phyloP scores from a whole-genome alignment of 148 eudicot genomes.

The Vaccinium macrocarpon region DNA sequence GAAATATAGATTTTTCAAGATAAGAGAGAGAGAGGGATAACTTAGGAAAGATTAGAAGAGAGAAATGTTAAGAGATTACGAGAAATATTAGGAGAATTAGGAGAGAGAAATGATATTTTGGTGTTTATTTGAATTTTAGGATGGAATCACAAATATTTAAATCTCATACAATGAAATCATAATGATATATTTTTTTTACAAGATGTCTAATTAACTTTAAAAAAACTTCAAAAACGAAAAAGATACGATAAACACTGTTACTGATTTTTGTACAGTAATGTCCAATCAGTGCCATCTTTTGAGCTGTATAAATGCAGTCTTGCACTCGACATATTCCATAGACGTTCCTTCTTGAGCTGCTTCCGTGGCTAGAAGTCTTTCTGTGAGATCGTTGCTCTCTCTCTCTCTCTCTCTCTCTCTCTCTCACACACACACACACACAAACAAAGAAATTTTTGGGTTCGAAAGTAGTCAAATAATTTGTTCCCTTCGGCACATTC shows the following conservation, averaged over 20 bases:
- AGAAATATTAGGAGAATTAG: too few relatives aligned
- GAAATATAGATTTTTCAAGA: too few relatives aligned
- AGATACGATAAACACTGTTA: background rate
- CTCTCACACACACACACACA: background rate
- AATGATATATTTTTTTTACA: too few relatives aligned
- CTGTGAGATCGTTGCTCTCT: constrained; percentile 10
- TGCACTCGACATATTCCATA: background rate
- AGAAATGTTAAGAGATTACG: too few relatives aligned
- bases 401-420: constrained; percentile 11
- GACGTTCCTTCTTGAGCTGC: background rate
- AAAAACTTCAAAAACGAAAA: background rate
- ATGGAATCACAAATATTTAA: too few relatives aligned
- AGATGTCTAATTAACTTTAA: too few relatives aligned
- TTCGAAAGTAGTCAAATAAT: background rate
- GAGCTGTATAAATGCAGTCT: constrained; percentile 16
- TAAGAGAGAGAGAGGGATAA: too few relatives aligned
- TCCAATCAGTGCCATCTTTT: constrained; percentile 21
- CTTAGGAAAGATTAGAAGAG: too few relatives aligned
- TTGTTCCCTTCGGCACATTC: background rate
- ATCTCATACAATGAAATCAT: too few relatives aligned
- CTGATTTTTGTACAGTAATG: background rate
- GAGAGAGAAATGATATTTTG: too few relatives aligned
- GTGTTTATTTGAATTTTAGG: too few relatives aligned
- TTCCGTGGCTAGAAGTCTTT: background rate
- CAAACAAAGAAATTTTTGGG: background rate